Conservation (phyloP, 2,329 filamentous ascomycete genomes). For the Metarhizium guizhouense region DNA sequence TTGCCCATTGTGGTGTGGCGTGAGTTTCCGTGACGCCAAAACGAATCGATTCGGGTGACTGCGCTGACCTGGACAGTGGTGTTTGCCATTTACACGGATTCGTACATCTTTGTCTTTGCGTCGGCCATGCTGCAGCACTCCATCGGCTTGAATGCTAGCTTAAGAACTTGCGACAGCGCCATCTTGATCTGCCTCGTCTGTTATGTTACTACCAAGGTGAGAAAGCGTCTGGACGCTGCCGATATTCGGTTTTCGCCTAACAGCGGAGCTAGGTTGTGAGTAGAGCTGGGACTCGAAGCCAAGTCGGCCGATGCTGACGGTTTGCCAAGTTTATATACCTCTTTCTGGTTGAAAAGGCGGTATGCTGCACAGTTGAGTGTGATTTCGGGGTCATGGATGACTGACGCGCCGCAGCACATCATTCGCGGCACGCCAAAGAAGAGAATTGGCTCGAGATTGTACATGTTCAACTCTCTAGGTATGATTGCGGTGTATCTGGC, state of each 20-base stretch:
- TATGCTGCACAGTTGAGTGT: constrained; percentile 21
- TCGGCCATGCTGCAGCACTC: constrained; percentile 48
- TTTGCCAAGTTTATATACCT: constrained; percentile 45
- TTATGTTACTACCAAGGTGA: constrained; percentile 55
- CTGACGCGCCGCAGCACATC: constrained; percentile 36
- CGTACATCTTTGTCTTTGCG: constrained; percentile 49
- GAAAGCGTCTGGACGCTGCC: constrained; percentile 1
- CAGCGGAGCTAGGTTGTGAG: constrained; percentile 22
- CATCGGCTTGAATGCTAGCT: constrained; percentile 44
- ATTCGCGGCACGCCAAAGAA: constrained; percentile 43
- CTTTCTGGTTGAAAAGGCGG: constrained; percentile 56
- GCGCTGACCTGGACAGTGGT: constrained; percentile 37
- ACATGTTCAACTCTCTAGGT: constrained; percentile 51
- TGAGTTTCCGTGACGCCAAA: constrained; percentile 17
- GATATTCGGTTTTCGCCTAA: background rate
- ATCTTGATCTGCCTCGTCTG: constrained; percentile 52
- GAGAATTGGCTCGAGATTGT: constrained; percentile 47
- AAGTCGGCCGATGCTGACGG: background rate
- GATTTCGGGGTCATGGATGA: background rate
- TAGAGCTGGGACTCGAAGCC: background rate
- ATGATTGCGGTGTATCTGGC: constrained; percentile 38
- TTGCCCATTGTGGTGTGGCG: constrained; percentile 34
- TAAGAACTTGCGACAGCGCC: constrained; percentile 43
- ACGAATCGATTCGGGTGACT: background rate
- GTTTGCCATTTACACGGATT: constrained; percentile 50